Percentiles rank a stretch among this genome's conserved stretches.
Evolutionary conservation across 352 stramenopile genomes (phyloP).

Genomic region (Pythium plurisporium): DNA sequence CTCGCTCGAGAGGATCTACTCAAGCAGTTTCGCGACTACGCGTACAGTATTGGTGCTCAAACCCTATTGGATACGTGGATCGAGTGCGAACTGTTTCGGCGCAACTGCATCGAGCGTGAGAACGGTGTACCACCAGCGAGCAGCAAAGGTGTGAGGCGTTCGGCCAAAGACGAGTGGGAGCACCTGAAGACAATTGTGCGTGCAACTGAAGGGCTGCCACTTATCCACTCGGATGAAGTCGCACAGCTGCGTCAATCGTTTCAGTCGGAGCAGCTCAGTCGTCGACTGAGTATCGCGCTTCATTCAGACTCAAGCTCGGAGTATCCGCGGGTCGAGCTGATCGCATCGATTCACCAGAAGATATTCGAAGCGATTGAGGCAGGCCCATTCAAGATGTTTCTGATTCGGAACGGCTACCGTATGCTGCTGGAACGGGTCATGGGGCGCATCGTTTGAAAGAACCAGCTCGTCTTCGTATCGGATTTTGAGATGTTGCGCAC

Average conservation of each 20-base stretch:
- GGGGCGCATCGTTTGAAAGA: constrained; percentile 50
- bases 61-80: constrained; percentile 80
- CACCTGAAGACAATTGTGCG: constrained; percentile 67
- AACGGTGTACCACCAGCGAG: constrained; percentile 19
- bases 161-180: constrained; percentile 71
- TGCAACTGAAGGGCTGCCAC: constrained; percentile 46
- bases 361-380: constrained; percentile 76
- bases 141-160: constrained; percentile 2
- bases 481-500: too few relatives aligned
- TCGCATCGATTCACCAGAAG: constrained; percentile 68
- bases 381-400: constrained; percentile 75
- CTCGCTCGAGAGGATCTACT: constrained; percentile 69
- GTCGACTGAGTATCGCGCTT: constrained; percentile 62
- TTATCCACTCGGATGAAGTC: constrained; percentile 55
- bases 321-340: constrained; percentile 67
- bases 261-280: constrained; percentile 62
- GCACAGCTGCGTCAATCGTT: constrained; percentile 55
- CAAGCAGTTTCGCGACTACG: constrained; percentile 80
- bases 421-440: constrained; percentile 68
- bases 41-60: constrained; percentile 55
- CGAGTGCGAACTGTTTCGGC: constrained; percentile 76
- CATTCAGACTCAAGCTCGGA: constrained; percentile 54
- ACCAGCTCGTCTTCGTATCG: too few relatives aligned
- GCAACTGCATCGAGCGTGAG: constrained; percentile 61
- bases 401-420: constrained; percentile 67